Evolutionary conservation across 305 asterid genomes (phyloP).

Genomic region (Vinca major): DNA sequence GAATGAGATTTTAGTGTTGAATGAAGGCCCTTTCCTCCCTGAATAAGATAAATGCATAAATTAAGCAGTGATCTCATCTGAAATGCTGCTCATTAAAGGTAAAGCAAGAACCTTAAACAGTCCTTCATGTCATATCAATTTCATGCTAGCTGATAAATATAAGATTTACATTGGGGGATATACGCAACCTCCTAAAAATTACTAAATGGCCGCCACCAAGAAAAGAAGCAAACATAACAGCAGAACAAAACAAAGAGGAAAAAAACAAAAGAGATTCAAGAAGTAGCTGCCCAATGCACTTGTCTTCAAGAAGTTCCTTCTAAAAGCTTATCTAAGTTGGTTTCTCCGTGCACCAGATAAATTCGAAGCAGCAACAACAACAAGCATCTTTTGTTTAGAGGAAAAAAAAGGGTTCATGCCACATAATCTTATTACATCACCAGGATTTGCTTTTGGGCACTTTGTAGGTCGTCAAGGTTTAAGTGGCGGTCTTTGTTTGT

Average conservation of each 20-base stretch:
- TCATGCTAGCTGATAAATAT: neutral
- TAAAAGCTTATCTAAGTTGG: neutral
- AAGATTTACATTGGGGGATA: neutral
- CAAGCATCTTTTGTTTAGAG: no score
- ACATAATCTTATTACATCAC: no score
- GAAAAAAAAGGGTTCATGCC: no score
- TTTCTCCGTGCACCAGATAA: neutral
- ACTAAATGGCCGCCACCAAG: neutral
- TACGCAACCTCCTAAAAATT: neutral
- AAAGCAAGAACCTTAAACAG: conserved; percentile 31
- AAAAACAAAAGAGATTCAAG: neutral
- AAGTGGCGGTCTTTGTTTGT: no score
- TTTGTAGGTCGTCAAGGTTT: no score
- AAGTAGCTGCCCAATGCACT: neutral
- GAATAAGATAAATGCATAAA: conserved; percentile 15
- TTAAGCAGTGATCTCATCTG: no score
- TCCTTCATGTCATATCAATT: neutral
- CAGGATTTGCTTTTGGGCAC: no score
- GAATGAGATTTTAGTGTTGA: conserved; percentile 65
- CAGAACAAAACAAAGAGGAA: neutral
- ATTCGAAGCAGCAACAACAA: neutral
- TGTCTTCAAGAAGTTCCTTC: neutral
- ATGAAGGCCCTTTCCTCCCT: conserved; percentile 87
- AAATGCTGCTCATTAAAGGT: no score
- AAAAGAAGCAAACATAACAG: neutral